Conservation (phyloP, 805 yeast species). For the Kodamaea laetipori region DNA sequence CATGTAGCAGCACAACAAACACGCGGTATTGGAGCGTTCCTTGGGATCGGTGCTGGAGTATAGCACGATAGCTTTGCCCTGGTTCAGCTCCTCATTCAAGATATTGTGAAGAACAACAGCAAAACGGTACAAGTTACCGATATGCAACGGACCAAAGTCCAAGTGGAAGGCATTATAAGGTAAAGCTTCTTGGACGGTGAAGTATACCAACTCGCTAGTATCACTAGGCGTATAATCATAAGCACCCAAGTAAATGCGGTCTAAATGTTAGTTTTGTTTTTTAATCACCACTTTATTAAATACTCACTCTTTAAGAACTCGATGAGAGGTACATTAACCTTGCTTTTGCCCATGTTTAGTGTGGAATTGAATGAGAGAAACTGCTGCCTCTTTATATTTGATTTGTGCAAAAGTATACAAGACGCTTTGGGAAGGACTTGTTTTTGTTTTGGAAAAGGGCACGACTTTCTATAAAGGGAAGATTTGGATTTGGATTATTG, state of each 20-base stretch:
- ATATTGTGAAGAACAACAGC: constrained; percentile 94
- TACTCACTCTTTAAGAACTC: constrained; percentile 48
- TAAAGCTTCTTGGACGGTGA: constrained; percentile 89
- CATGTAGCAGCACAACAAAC: constrained; percentile 93
- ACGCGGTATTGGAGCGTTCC: constrained; percentile 90
- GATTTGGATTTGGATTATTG: too few species aligned
- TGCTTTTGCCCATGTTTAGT: constrained; percentile 20
- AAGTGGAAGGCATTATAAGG: constrained; percentile 94
- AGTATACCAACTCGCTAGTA: constrained; percentile 73
- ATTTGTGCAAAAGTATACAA: not conserved
- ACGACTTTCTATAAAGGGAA: not conserved
- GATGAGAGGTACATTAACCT: constrained; percentile 35
- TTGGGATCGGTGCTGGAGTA: constrained; percentile 82
- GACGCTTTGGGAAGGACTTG: constrained; percentile 1
- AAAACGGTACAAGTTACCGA: constrained; percentile 90
- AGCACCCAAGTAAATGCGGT: constrained; percentile 86
- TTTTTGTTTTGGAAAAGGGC: constrained; percentile 8
- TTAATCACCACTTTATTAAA: not conserved
- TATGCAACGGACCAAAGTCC: constrained; percentile 95
- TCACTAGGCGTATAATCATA: constrained; percentile 79
- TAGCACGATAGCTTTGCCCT: constrained; percentile 86
- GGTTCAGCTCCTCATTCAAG: constrained; percentile 79
- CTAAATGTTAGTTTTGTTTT: constrained; percentile 33
- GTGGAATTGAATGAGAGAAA: not conserved
- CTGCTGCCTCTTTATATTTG: constrained; percentile 1